Conservation (phyloP, 495 filamentous ascomycete genomes). For the Talaromyces proteolyticus region DNA sequence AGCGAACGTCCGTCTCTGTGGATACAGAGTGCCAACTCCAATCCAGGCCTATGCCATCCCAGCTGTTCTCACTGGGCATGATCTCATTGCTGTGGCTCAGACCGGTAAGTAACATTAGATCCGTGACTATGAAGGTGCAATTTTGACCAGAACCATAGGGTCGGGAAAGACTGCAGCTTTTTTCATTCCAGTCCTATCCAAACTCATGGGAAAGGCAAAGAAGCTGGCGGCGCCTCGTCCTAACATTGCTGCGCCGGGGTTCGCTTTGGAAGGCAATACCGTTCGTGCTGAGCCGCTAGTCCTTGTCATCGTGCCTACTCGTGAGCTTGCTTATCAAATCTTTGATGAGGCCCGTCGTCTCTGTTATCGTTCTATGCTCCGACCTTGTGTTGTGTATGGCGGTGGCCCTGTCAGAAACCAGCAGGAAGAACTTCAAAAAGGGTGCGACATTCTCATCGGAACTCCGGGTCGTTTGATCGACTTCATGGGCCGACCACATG, state of each 20-base stretch:
- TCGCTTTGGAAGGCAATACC: slow-evolving; percentile 29
- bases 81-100: slow-evolving; percentile 84
- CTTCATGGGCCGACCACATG: slow-evolving; percentile 62
- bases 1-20: slow-evolving; percentile 66
- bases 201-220: slow-evolving; percentile 90
- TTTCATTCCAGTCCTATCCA: slow-evolving; percentile 80
- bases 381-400: slow-evolving; percentile 87
- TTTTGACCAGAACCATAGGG: no score
- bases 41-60: slow-evolving; percentile 84
- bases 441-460: slow-evolving; percentile 84
- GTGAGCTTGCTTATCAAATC: slow-evolving; percentile 88
- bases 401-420: slow-evolving; percentile 66
- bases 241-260: slow-evolving; percentile 35
- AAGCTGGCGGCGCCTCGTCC: slow-evolving; percentile 75
- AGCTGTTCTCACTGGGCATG: slow-evolving; percentile 61
- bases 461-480: slow-evolving; percentile 83
- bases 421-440: slow-evolving; percentile 63
- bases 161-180: slow-evolving; percentile 96
- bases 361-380: slow-evolving; percentile 90
- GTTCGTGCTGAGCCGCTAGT: slow-evolving; percentile 79
- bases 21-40: slow-evolving; percentile 66
- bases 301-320: slow-evolving; percentile 76
- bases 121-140: background rate
- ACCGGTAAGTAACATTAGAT: slow-evolving; percentile 59
- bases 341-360: slow-evolving; percentile 89